Conservation (phyloP, 2,329 filamentous ascomycete genomes). For the Chrysosporium queenslandicum region DNA sequence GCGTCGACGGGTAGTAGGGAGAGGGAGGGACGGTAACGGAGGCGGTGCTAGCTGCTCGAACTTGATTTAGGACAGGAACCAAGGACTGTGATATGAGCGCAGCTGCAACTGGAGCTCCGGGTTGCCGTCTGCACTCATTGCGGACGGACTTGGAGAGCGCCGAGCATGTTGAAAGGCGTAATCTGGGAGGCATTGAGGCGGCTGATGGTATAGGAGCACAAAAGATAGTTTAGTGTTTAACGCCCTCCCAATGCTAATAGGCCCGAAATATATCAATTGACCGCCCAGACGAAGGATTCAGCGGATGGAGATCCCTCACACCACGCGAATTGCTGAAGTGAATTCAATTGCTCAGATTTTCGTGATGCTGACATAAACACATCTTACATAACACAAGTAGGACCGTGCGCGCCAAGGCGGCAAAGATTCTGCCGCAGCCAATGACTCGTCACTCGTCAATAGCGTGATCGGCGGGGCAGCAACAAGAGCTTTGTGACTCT, state of each 20-base stretch:
- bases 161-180: constrained; percentile 33
- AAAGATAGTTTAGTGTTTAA: neutral
- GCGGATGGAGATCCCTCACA: neutral
- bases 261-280: neutral
- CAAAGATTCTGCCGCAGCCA: constrained; percentile 6
- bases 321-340: neutral
- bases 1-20: constrained; percentile 50
- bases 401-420: constrained; percentile 7
- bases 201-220: neutral
- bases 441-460: neutral
- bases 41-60: constrained; percentile 1
- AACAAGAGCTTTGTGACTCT: neutral
- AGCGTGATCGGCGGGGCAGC: neutral
- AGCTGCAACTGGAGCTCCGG: constrained; percentile 8
- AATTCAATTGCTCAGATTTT: neutral
- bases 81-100: constrained; percentile 39
- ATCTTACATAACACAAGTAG: neutral
- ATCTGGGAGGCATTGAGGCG: constrained; percentile 44
- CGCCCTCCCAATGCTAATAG: neutral
- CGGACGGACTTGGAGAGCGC: constrained; percentile 29
- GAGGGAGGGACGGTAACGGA: constrained; percentile 30
- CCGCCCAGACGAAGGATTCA: neutral
- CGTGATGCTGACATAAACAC: neutral
- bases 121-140: constrained; percentile 23
- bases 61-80: constrained; percentile 39